A percentile compares a stretch with the other conserved stretches of the same genome.
These are phyloP conservation scores for Rosa rugosa DNA, from an alignment of 306 rosid species.

Conservation along the genomic window DNA sequence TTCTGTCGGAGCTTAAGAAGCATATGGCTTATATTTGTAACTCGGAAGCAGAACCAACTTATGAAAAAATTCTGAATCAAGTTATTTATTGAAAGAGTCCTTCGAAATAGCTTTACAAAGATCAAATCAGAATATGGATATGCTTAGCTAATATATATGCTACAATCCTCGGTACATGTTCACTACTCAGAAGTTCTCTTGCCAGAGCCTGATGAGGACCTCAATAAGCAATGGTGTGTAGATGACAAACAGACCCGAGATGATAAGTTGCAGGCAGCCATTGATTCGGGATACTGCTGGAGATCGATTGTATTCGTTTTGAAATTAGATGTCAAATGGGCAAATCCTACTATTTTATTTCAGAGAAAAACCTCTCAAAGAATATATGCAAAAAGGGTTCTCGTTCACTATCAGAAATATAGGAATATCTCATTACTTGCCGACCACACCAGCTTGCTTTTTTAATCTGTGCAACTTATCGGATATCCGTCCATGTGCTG, in stretches of 20 bases:
- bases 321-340: background rate
- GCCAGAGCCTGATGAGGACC: background rate
- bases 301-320: background rate
- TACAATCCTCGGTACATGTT: background rate
- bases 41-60: background rate
- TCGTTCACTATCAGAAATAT: background rate
- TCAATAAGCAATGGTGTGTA: background rate
- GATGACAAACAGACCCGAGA: background rate
- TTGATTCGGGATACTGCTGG: background rate
- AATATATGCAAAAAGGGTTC: background rate
- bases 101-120: background rate
- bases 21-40: background rate
- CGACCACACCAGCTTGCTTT: background rate
- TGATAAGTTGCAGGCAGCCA: background rate
- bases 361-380: background rate
- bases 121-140: background rate
- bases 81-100: background rate
- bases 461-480: background rate
- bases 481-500: background rate
- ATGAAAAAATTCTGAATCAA: background rate
- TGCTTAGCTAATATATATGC: too few species aligned
- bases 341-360: background rate
- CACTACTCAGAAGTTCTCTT: background rate
- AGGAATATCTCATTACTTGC: background rate
- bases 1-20: background rate